Base-by-base conservation (phyloP, 2,329 filamentous ascomycete genomes). In the Nigrospora sphaerica region DNA sequence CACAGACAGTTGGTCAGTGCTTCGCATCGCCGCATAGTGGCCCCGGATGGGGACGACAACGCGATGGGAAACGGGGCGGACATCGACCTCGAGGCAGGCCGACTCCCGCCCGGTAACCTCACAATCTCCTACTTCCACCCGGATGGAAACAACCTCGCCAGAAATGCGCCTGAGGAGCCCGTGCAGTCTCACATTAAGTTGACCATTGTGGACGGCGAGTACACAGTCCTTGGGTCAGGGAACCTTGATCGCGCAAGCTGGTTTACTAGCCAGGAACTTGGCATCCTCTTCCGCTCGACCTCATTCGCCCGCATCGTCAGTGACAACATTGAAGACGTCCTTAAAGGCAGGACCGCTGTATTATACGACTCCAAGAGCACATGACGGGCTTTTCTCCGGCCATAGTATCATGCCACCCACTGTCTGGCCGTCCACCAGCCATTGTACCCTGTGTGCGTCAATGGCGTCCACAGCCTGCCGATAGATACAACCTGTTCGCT, bases 231-330 rank as follows among this genome's bases (percentile, higher is more conserved):
- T 3, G 88, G 88, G 0, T 91, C 86, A 16, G 88, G 87, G 1
- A 95, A 95, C 60, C 80, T 91, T 74, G 88, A 95, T 65, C 77
- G 88, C 1, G 87, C 88, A 9, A 91, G 86, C 60, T 93, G 86
- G 86, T 91, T 80, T 64, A 93, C 88, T 6, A 91, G 86, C 62
- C 88, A 93, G 64, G 88, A 95, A 65, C 68, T 93, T 18, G 88
- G 88, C 1, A 70, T 93, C 31, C 57, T 81, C 36, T 75, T 81
- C 46, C 66, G 74, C 39, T 66, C 63, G 32, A 44, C 36, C 2
- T 53, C 54, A 0, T 58, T 73, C 39, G 66, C 64, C 4, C 49
- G 39, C 1, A 43, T 46, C 4, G 54, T 72, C 19, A 58, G 55
- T 43, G 49, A 54, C 1, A 56, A 57, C 2, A 60, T 70, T 32